phyloP scores from a whole-genome alignment of 495 filamentous ascomycete genomes.

The Neohortaea acidophila region DNA sequence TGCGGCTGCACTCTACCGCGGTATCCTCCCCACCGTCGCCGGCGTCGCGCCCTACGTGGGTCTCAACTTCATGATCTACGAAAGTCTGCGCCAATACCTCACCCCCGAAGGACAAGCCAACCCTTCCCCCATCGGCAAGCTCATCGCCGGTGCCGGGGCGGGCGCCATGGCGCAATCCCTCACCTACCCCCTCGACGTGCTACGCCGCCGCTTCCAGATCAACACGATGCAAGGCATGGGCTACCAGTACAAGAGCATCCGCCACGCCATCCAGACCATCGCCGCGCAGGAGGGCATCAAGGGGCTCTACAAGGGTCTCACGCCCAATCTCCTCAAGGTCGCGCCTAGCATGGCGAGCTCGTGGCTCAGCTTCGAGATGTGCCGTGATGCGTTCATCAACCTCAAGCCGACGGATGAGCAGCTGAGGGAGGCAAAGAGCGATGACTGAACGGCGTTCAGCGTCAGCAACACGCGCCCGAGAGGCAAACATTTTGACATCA shows the following conservation, averaged over 20 bases:
- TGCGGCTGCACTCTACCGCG: constrained; percentile 67
- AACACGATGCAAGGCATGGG: constrained; percentile 99
- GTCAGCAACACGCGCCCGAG: neutral
- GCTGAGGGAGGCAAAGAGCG: neutral
- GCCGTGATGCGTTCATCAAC: constrained; percentile 63
- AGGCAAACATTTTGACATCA: neutral
- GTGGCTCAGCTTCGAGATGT: constrained; percentile 93
- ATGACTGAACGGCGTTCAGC: neutral
- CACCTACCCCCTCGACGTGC: constrained; percentile 97
- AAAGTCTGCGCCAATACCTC: constrained; percentile 66
- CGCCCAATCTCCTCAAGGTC: constrained; percentile 90
- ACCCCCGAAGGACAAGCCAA: constrained; percentile 81
- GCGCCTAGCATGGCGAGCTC: constrained; percentile 97
- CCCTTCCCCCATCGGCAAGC: constrained; percentile 61
- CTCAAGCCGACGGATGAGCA: constrained; percentile 13
- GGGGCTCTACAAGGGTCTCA: constrained; percentile 82
- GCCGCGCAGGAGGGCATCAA: constrained; percentile 57
- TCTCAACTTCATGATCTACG: constrained; percentile 96
- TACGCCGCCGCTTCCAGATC: constrained; percentile 93
- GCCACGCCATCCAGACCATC: constrained; percentile 71
- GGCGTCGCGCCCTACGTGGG: constrained; percentile 95
- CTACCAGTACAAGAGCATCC: constrained; percentile 78
- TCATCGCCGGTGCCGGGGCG: constrained; percentile 76
- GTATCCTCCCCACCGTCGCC: constrained; percentile 82
- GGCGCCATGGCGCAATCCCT: constrained; percentile 94